These are phyloP conservation scores for Eimeria falciformis DNA, from an alignment of 169 alveolate species.

Conservation along the genomic window DNA sequence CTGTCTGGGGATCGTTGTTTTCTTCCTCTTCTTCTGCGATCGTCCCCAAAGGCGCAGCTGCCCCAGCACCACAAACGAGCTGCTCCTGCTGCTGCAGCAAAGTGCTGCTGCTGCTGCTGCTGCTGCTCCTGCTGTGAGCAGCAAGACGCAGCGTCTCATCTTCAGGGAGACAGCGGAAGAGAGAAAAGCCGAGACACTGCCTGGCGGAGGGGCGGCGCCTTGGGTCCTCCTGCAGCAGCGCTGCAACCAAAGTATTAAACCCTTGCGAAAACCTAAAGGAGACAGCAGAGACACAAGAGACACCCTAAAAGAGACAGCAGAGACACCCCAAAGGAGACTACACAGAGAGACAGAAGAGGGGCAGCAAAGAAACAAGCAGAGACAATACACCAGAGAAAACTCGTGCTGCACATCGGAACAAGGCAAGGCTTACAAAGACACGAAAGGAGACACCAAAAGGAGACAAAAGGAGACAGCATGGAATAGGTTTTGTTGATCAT, in stretches of 20 bases:
- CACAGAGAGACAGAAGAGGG: background rate
- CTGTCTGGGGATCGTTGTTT: background rate
- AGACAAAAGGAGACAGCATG: too few species aligned
- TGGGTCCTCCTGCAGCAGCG: constrained; percentile 52
- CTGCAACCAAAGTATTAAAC: constrained; percentile 39
- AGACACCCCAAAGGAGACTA: background rate
- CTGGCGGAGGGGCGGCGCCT: constrained; percentile 65
- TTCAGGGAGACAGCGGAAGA: constrained; percentile 49
- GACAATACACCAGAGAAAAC: background rate
- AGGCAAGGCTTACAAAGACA: too few species aligned
- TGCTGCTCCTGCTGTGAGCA: background rate
- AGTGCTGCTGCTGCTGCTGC: constrained; percentile 22
- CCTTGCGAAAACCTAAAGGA: constrained; percentile 62
- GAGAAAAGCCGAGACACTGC: constrained; percentile 63
- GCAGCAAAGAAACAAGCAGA: background rate
- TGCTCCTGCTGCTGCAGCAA: background rate
- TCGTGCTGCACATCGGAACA: background rate
- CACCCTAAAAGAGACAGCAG: background rate
- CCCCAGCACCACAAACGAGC: background rate
- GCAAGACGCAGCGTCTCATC: constrained; percentile 8
- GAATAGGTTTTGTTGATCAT: too few species aligned
- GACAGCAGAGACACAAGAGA: background rate
- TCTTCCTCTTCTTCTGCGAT: background rate
- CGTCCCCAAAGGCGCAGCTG: constrained; percentile 1
- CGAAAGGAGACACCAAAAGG: too few species aligned